Base-by-base conservation (phyloP, 2,329 filamentous ascomycete genomes). In the Alternaria viburni region DNA sequence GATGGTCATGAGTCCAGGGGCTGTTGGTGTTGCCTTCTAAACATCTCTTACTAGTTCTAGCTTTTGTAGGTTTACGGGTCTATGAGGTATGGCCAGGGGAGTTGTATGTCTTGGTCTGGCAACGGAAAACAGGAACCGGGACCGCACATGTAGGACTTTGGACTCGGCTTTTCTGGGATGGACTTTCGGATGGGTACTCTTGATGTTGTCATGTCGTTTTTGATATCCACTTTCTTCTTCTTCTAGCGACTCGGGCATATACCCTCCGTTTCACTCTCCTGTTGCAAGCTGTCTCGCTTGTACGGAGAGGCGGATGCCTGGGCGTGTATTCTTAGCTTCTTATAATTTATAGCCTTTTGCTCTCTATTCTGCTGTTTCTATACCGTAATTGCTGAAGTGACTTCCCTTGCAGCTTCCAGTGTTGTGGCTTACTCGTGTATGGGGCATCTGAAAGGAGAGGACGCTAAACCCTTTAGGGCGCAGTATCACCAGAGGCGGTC, bases 21-120 rank as follows among this genome's bases (percentile, higher is more conserved):
- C 72, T 0, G 77, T 79, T 25, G 77, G 77, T 21, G 70, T 80
- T n/a, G 77, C 77, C 2, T 79, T 79, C 59, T 80, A 71, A 59
- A 36, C 15, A 45, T 41, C n/a, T n/a, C 2, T 36, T 2, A n/a
- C 32, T 5, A 9, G 0, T 36, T 36, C 3, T 5, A 36, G 7
- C 32, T 36, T 36, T n/a, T 36, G 15, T n/a, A 36, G 32, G 15
- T n/a, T 36, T 36, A 36, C 32, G 36, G 36, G 4, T 41, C 19
- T 6, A 55, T 21, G 32, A 36, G 25, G 13, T 46, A 28, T 26
- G 25, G 51, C 4, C 5, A 47, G 5, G 3, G 23, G 23, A 26
- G 15, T 54, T 41, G 36, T 25, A 41, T 17, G n/a, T 17, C n/a
- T n/a, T n/a, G 25, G 12, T n/a, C 25, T 17, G 10, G 30, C 15